Percentiles rank a stretch among this genome's conserved stretches.
Evolutionary conservation across 257 asterid genomes (phyloP).

Genomic region (Solanum megistacrolobum): DNA sequence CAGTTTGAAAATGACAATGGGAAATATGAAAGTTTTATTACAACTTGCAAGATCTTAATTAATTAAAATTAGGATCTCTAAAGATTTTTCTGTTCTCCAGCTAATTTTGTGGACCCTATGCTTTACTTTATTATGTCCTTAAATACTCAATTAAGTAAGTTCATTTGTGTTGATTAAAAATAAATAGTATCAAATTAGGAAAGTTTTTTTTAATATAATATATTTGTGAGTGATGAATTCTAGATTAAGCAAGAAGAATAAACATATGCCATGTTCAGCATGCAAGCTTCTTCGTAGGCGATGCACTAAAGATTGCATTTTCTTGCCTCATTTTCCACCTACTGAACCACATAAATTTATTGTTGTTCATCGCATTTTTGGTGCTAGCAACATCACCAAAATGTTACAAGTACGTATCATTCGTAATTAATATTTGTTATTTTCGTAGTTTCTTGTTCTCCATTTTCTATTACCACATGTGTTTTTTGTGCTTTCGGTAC

Average conservation of each 20-base stretch:
- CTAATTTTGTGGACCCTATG: neutral
- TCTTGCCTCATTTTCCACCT: constrained; percentile 33
- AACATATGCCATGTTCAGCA: constrained; percentile 36
- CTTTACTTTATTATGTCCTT: neutral
- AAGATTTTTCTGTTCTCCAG: neutral
- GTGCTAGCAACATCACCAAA: constrained; percentile 43
- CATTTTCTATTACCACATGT: neutral
- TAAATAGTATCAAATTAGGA: neutral
- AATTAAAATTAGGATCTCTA: neutral
- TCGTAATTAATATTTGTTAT: neutral
- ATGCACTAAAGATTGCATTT: constrained; percentile 33
- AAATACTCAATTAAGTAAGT: neutral
- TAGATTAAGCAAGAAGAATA: constrained; percentile 5
- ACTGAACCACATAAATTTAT: constrained; percentile 26
- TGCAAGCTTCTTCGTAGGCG: constrained; percentile 35
- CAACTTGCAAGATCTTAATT: constrained; percentile 4
- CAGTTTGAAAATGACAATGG: constrained; percentile 9
- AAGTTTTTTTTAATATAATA: neutral
- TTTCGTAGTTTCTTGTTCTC: neutral
- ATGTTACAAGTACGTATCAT: constrained; percentile 22
- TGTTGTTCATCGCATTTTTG: constrained; percentile 32
- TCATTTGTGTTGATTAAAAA: neutral
- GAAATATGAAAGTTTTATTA: neutral
- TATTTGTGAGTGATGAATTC: constrained; percentile 8
- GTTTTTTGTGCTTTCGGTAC: neutral